Percentiles rank a stretch among this genome's conserved stretches.
Conservation (phyloP, 1,284 basidiomycete species). For the Melampsora abietis-canadensis region DNA sequence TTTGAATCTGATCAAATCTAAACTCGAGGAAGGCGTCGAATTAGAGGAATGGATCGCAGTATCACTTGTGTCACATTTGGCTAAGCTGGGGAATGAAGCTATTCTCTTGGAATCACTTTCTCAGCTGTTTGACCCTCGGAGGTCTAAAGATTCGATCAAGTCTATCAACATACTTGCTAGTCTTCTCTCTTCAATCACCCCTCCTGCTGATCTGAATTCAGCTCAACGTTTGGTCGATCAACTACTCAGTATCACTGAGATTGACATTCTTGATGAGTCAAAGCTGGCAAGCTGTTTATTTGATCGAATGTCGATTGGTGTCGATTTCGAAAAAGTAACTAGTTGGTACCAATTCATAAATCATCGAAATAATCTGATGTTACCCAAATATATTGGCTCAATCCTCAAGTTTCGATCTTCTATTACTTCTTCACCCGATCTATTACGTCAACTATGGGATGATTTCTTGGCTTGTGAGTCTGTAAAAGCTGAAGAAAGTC, state of each 20-base stretch:
- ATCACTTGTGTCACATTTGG: conserved; percentile 1
- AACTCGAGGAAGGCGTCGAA: not conserved
- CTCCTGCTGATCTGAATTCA: not conserved
- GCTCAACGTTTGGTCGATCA: conserved; percentile 6
- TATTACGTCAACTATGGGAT: not conserved
- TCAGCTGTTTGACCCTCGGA: not conserved
- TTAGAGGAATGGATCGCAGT: conserved; percentile 21
- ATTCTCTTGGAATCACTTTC: conserved; percentile 12
- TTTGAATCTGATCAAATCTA: not conserved
- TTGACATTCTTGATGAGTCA: conserved; percentile 11
- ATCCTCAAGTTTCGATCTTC: conserved; percentile 8
- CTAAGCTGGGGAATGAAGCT: not conserved
- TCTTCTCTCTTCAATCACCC: not conserved
- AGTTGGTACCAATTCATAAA: conserved; percentile 29
- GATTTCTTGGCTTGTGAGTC: not conserved
- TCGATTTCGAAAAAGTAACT: conserved; percentile 8
- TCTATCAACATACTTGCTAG: conserved; percentile 9
- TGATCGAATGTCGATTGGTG: not conserved
- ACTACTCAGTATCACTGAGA: conserved; percentile 1
- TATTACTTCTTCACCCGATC: not conserved
- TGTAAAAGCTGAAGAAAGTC: not conserved
- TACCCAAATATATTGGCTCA: not conserved
- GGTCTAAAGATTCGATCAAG: not conserved
- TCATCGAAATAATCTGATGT: not conserved
- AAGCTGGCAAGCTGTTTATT: conserved; percentile 15